Conservation (phyloP, 2,329 filamentous ascomycete species). For the Arthrocladium fulminans region DNA sequence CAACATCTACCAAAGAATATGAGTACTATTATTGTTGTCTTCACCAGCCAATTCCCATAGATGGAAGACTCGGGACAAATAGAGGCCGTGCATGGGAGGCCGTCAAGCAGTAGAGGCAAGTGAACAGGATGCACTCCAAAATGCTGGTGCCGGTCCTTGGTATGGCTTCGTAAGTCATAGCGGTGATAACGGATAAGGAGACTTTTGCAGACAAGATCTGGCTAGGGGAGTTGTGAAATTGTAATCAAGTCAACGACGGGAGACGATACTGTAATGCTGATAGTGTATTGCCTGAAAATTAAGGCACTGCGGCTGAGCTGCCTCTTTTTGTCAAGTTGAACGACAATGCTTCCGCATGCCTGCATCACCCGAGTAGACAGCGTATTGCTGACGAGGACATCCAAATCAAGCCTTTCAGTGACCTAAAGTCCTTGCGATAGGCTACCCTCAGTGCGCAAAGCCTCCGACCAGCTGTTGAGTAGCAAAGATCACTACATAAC, state of each 20-base stretch:
- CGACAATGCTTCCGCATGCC: background rate
- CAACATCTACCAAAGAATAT: no score
- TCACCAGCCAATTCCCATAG: no score
- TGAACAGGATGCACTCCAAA: no score
- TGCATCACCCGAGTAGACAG: background rate
- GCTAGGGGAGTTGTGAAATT: no score
- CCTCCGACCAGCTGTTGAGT: background rate
- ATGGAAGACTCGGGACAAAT: no score
- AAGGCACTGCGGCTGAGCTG: background rate
- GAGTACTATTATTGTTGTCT: no score
- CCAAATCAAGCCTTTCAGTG: background rate
- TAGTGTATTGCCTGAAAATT: background rate
- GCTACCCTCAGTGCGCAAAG: background rate
- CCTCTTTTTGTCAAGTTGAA: background rate
- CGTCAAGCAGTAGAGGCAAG: no score
- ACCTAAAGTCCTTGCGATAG: background rate
- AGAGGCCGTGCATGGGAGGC: no score
- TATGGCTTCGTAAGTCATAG: no score
- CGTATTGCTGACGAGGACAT: background rate
- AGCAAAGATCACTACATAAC: background rate
- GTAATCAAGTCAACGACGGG: background rate
- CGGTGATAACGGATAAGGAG: no score
- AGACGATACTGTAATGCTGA: background rate
- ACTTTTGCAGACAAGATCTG: no score
- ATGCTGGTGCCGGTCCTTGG: no score